phyloP scores from a whole-genome alignment of 2,329 filamentous ascomycete species.

The Fusarium sp. region DNA sequence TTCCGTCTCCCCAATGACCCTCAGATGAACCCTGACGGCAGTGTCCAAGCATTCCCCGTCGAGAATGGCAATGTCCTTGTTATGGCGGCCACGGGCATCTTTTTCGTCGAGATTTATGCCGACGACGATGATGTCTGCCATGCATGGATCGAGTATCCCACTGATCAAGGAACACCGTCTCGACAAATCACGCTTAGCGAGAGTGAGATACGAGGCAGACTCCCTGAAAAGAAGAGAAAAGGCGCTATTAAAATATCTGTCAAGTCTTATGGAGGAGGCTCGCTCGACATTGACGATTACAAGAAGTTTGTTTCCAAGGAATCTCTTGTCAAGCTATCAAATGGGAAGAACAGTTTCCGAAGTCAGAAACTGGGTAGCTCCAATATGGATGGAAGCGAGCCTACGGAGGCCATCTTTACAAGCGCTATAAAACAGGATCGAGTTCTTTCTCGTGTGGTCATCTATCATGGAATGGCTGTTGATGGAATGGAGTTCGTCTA shows the following conservation, averaged over 20 bases:
- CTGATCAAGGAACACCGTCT: slow-evolving; percentile 72
- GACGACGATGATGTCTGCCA: slow-evolving; percentile 86
- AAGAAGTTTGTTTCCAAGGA: slow-evolving; percentile 77
- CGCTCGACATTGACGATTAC: slow-evolving; percentile 83
- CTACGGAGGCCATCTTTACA: slow-evolving; percentile 80
- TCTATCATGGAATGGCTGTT: slow-evolving; percentile 82
- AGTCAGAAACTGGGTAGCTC: slow-evolving; percentile 81
- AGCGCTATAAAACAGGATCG: slow-evolving; percentile 77
- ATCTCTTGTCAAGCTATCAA: slow-evolving; percentile 80
- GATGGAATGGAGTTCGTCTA: slow-evolving; percentile 95
- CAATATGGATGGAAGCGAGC: slow-evolving; percentile 76
- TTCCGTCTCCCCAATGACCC: slow-evolving; percentile 87
- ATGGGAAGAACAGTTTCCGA: slow-evolving; percentile 77
- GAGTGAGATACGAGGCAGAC: slow-evolving; percentile 75
- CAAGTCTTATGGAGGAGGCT: slow-evolving; percentile 81
- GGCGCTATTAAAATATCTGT: slow-evolving; percentile 78
- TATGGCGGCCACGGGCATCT: slow-evolving; percentile 83
- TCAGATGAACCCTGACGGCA: slow-evolving; percentile 73
- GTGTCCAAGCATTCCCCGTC: slow-evolving; percentile 87
- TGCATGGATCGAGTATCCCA: slow-evolving; percentile 83
- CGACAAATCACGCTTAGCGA: slow-evolving; percentile 82
- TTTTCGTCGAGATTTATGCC: slow-evolving; percentile 84
- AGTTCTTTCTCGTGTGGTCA: slow-evolving; percentile 78
- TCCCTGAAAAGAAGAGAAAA: slow-evolving; percentile 81
- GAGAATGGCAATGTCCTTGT: slow-evolving; percentile 82